Base-by-base conservation (phyloP, 2,329 filamentous ascomycete species). In the Neofusicoccum kwambonambiense region DNA sequence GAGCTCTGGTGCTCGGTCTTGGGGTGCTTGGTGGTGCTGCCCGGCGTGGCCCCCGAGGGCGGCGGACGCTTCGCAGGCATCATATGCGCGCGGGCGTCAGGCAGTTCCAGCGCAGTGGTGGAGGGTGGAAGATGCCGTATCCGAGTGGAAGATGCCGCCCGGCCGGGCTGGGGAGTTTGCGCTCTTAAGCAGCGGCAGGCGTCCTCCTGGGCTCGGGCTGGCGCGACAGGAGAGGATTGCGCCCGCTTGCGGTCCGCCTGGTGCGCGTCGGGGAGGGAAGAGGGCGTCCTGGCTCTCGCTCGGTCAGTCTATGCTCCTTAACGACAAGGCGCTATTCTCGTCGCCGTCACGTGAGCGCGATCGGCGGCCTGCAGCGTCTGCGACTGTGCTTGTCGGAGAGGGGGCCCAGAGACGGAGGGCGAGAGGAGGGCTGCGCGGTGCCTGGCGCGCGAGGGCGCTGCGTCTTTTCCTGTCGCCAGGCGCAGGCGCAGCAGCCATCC, bases 1-100 rank as follows among this genome's bases (percentile, higher is more conserved):
- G 67, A 62, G 39, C 67, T 51, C 57, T 63, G 64, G 19, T 74
- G 71, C 66, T 77, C 75, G 66, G 74, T 67, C 63, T 76, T 76
- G 69, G 74, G 74, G 51, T 75, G 69, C 70, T 77, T 77, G 12
- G 57, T 17, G 12, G 41, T 44, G 44, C 34, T 27, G 41, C n/a
- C 31, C 17, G 51, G 51, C 37, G 60, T 49, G 35, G 42, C 50
- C 35, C 57, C 64, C 45, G 57, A 44, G 47, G 61, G 52, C 35
- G 64, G 49, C 54, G 64, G 60, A 17, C 64, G 64, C 61, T 66
- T 64, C 50, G 64, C 56, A 64, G 49, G 58, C 64, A 62, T 63
- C 58, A 62, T 66, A 54, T 51, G 64, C 56, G 64, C 64, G 64
- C 56, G 50, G 39, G 57, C 54, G 64, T 65, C 54, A 58, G 63